Percentiles rank a stretch among this genome's conserved stretches.
phyloP scores from a whole-genome alignment of 495 filamentous ascomycete genomes.

The Neurospora sp. region DNA sequence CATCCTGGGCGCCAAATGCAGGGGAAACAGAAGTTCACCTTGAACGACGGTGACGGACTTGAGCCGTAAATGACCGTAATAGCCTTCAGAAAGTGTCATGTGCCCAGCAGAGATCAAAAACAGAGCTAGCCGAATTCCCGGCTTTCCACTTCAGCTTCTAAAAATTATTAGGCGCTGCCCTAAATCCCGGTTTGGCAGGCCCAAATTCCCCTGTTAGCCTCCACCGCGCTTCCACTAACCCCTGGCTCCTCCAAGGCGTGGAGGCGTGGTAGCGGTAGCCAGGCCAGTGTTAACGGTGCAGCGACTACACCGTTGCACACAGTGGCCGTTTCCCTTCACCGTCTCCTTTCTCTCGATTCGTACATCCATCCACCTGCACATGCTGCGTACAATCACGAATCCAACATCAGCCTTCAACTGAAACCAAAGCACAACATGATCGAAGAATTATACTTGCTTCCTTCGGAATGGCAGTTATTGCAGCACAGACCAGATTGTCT shows the following conservation, averaged over 20 bases:
- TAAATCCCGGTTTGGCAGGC: background rate
- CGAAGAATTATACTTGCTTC: background rate
- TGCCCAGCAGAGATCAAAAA: background rate
- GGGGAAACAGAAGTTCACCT: background rate
- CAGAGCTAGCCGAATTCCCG: background rate
- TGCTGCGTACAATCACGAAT: background rate
- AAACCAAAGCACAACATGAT: background rate
- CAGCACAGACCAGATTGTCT: background rate
- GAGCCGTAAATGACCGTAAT: background rate
- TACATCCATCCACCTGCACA: background rate
- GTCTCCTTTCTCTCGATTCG: background rate
- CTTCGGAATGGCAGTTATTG: background rate
- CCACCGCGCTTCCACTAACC: background rate
- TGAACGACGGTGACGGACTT: background rate
- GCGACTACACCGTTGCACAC: background rate
- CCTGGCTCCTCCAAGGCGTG: background rate
- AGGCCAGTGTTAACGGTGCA: background rate
- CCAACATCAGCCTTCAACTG: background rate
- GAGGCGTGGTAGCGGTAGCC: background rate
- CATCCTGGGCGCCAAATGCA: background rate
- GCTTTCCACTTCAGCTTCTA: background rate
- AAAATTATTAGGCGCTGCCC: background rate
- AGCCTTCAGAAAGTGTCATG: background rate
- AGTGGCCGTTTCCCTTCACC: background rate
- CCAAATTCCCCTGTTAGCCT: background rate